Conservation (phyloP, 192 early-diverging fungal species). For the Coemansia sp. region DNA sequence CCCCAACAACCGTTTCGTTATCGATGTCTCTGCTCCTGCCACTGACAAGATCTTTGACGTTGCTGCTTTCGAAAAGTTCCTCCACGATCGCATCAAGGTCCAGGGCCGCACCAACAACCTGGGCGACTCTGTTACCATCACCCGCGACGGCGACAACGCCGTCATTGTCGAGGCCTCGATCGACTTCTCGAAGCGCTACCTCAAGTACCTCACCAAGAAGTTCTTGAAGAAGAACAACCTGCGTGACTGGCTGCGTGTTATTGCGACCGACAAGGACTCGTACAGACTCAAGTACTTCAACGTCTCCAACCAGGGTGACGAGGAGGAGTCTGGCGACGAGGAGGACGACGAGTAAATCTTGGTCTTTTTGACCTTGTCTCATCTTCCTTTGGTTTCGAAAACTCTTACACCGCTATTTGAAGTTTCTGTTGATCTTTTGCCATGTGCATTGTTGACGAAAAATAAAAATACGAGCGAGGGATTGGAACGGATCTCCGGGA, state of each 20-base stretch:
- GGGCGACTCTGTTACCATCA: slow-evolving; percentile 79
- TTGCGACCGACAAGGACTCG: slow-evolving; percentile 80
- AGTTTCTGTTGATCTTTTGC: not conserved
- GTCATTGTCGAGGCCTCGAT: slow-evolving; percentile 77
- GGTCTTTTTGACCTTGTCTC: not conserved
- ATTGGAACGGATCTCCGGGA: not conserved
- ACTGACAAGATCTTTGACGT: slow-evolving; percentile 95
- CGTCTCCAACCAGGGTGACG: slow-evolving; percentile 49
- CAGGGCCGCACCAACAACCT: slow-evolving; percentile 95
- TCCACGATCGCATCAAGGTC: slow-evolving; percentile 99
- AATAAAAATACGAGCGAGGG: not conserved
- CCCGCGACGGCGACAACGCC: slow-evolving; percentile 69
- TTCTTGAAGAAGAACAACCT: slow-evolving; percentile 99
- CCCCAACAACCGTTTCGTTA: slow-evolving; percentile 78
- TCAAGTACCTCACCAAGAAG: slow-evolving; percentile 99
- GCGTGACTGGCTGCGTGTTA: slow-evolving; percentile 98
- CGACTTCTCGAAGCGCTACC: slow-evolving; percentile 96
- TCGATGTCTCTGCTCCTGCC: slow-evolving; percentile 92
- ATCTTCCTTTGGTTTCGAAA: not conserved
- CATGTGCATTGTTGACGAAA: slow-evolving; percentile 3
- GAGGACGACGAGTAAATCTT: slow-evolving; percentile 48
- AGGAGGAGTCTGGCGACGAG: slow-evolving; percentile 30
- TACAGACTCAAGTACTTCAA: slow-evolving; percentile 95
- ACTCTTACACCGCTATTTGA: not conserved
- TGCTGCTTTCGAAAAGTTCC: slow-evolving; percentile 97